Percentiles rank a stretch among this genome's conserved stretches.
phyloP scores from a whole-genome alignment of 805 yeast genomes.

The Torulaspora gathmanii region DNA sequence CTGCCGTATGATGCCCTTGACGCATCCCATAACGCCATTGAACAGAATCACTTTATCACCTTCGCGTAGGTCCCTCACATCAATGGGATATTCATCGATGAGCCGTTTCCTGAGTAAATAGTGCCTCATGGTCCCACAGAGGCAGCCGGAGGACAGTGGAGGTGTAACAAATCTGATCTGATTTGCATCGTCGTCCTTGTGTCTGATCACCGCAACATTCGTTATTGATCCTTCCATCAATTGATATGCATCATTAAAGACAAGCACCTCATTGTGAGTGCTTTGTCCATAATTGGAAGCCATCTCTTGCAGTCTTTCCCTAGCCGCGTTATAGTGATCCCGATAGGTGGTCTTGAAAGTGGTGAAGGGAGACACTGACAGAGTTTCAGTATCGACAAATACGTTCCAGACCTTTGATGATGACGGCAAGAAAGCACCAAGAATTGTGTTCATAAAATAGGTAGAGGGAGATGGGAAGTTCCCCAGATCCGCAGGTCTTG shows the following conservation, averaged over 20 bases:
- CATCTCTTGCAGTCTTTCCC: constrained; percentile 43
- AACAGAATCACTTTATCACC: constrained; percentile 72
- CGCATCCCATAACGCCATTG: constrained; percentile 81
- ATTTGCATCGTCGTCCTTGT: constrained; percentile 31
- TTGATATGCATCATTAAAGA: constrained; percentile 55
- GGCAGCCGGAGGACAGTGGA: constrained; percentile 66
- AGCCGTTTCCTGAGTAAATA: constrained; percentile 51
- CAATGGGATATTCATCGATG: constrained; percentile 48
- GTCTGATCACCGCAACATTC: constrained; percentile 57
- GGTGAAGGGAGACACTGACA: constrained; percentile 66
- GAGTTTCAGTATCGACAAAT: constrained; percentile 51
- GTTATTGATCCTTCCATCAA: constrained; percentile 81
- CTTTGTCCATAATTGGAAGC: constrained; percentile 33
- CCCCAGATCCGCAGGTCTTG: constrained; percentile 22
- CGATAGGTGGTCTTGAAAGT: constrained; percentile 83
- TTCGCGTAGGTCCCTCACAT: constrained; percentile 42
- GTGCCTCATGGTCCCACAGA: constrained; percentile 77
- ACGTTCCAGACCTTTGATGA: constrained; percentile 49
- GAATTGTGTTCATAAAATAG: constrained; percentile 31
- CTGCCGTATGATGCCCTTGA: constrained; percentile 46
- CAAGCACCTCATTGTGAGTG: constrained; percentile 57
- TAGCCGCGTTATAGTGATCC: constrained; percentile 54
- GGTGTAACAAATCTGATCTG: constrained; percentile 70
- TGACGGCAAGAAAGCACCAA: constrained; percentile 24
- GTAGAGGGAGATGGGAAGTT: constrained; percentile 3